Conservation (phyloP, 2,329 filamentous ascomycete species). For the Pseudocercospora fijiensis region DNA sequence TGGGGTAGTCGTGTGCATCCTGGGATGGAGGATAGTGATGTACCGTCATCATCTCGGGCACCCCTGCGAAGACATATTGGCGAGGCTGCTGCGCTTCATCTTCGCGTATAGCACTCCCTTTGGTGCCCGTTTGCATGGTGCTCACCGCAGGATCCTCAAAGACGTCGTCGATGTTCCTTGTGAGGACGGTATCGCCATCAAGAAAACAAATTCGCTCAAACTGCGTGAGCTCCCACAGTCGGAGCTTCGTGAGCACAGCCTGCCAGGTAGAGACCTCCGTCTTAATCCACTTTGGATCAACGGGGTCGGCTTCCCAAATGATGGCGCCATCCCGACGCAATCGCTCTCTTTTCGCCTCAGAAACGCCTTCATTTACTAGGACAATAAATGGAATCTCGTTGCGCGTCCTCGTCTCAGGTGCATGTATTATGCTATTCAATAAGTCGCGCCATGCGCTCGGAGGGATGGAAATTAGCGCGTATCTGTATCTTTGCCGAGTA, state of each 20-base stretch:
- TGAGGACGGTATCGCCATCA: constrained; percentile 34
- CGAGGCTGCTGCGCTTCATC: constrained; percentile 14
- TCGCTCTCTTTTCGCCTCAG: constrained; percentile 30
- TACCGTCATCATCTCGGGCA: constrained; percentile 33
- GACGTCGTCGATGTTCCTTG: constrained; percentile 20
- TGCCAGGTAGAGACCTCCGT: constrained; percentile 31
- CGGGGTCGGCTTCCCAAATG: constrained; percentile 24
- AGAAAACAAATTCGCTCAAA: constrained; percentile 41
- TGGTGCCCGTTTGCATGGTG: neutral
- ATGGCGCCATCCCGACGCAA: constrained; percentile 34
- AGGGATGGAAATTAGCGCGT: no score
- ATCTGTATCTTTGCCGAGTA: no score
- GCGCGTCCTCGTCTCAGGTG: constrained; percentile 31
- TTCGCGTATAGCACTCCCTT: neutral
- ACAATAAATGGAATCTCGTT: constrained; percentile 35
- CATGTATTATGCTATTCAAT: no score
- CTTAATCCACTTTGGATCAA: constrained; percentile 21
- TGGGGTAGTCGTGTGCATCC: constrained; percentile 30
- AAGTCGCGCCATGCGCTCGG: no score
- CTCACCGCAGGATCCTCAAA: constrained; percentile 28
- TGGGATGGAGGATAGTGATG: constrained; percentile 39
- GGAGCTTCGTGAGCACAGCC: constrained; percentile 43
- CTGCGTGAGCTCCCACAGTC: constrained; percentile 41
- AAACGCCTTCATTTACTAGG: constrained; percentile 32
- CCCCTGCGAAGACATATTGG: constrained; percentile 37